Percentiles rank a stretch among this genome's conserved stretches.
phyloP scores from a whole-genome alignment of 139 green algal genomes.

The Chlamydomonas eustigma region DNA sequence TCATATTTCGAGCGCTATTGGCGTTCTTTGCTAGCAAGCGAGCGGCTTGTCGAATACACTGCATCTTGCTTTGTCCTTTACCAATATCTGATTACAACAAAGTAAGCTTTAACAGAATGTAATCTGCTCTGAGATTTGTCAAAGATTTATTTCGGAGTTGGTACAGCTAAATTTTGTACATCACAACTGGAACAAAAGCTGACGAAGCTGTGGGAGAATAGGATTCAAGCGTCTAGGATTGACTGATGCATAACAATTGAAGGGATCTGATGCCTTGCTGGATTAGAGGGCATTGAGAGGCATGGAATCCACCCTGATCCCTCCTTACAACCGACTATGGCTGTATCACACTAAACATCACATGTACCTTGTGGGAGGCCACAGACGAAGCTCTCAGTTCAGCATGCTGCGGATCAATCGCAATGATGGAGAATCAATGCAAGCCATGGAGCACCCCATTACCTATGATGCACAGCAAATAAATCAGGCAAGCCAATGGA shows the following conservation, averaged over 20 bases:
- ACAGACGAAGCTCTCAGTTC: neutral
- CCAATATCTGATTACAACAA: too few species aligned
- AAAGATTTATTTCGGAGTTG: too few species aligned
- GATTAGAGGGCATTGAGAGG: neutral
- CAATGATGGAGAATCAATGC: neutral
- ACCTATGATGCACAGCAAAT: neutral
- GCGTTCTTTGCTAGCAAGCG: neutral
- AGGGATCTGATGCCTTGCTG: neutral
- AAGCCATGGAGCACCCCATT: neutral
- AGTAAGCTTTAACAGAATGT: too few species aligned
- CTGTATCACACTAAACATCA: slow-evolving; percentile 8
- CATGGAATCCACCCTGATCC: neutral
- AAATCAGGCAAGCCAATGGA: neutral
- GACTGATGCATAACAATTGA: too few species aligned
- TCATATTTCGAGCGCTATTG: neutral
- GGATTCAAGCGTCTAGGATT: too few species aligned
- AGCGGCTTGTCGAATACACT: neutral
- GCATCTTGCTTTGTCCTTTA: neutral
- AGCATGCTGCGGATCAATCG: slow-evolving; percentile 2
- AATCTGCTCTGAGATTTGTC: too few species aligned
- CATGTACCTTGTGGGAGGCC: slow-evolving; percentile 10
- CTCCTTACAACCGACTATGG: neutral
- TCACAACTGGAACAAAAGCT: too few species aligned
- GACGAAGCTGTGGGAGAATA: too few species aligned
- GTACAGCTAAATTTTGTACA: too few species aligned